Percentiles rank a stretch among this genome's conserved stretches.
Evolutionary conservation across 2,329 filamentous ascomycete genomes (phyloP).

Genomic region (Fragosphaeria purpurea): DNA sequence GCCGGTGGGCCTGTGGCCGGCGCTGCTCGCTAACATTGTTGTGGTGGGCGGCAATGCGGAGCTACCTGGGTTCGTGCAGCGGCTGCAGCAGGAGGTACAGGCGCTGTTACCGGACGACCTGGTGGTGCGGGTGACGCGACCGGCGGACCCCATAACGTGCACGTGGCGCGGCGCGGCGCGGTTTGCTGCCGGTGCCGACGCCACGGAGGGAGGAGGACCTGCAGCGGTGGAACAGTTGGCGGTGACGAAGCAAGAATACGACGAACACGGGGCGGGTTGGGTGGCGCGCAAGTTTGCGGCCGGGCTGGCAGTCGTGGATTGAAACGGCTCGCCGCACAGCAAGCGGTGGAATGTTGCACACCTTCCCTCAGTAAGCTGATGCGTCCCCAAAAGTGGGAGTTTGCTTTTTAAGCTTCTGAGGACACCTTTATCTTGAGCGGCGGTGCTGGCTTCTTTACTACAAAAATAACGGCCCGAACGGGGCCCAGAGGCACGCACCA

Average conservation of each 20-base stretch:
- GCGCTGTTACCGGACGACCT: conserved; percentile 66
- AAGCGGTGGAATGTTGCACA: no score
- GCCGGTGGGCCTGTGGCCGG: conserved; percentile 75
- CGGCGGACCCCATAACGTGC: conserved; percentile 63
- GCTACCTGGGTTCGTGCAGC: conserved; percentile 70
- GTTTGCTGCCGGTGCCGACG: conserved; percentile 57
- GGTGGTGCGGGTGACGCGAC: conserved; percentile 60
- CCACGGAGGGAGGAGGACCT: conserved; percentile 16
- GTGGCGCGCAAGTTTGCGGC: conserved; percentile 58
- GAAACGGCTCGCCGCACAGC: no score
- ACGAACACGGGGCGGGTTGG: conserved; percentile 73
- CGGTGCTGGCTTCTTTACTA: no score
- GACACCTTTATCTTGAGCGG: no score
- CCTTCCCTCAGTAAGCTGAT: no score
- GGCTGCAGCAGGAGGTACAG: conserved; percentile 66
- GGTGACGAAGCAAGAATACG: conserved; percentile 84
- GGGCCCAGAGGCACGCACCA: no score
- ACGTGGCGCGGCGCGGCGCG: conserved; percentile 81
- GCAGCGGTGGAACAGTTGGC: conserved; percentile 55
- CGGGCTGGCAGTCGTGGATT: conserved; percentile 18
- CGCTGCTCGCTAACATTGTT: conserved; percentile 74
- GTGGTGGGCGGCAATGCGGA: conserved; percentile 80
- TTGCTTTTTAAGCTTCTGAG: no score
- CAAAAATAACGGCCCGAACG: no score
- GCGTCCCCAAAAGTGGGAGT: no score